A percentile compares a stretch with the other conserved stretches of the same genome.
phyloP scores from a whole-genome alignment of 768 basidiomycete genomes.

The Mycena galopus region DNA sequence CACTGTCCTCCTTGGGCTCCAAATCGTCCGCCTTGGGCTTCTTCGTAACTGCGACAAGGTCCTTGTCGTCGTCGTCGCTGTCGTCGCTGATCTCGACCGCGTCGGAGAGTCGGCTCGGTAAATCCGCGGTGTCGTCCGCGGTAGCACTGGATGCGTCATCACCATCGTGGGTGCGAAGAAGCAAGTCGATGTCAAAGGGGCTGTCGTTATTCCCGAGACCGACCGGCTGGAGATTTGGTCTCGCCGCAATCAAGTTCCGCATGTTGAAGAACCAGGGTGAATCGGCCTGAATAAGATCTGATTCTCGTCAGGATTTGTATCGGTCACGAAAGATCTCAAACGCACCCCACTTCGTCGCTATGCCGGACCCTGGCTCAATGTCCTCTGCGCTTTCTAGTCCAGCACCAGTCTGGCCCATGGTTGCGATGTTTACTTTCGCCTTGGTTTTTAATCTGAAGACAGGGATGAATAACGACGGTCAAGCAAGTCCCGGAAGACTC shows the following conservation, averaged over 20 bases:
- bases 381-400: neutral
- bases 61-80: conserved; percentile 7
- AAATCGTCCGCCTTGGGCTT: neutral
- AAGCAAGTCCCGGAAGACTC: neutral
- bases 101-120: neutral
- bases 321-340: neutral
- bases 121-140: neutral
- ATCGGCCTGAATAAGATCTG: neutral
- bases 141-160: conserved; percentile 4
- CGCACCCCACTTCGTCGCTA: conserved; percentile 10
- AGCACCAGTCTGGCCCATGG: conserved; percentile 7
- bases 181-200: neutral
- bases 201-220: conserved; percentile 8
- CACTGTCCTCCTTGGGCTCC: neutral
- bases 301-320: neutral
- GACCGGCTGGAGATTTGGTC: conserved; percentile 34
- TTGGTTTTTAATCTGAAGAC: neutral
- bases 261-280: neutral
- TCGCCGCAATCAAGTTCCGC: neutral
- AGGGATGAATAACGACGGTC: neutral
- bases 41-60: neutral
- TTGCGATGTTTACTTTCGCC: neutral
- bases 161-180: conserved; percentile 2
- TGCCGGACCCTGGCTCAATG: neutral
- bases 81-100: neutral